These are phyloP conservation scores for Endocalyx cinctus DNA, from an alignment of 2,329 filamentous ascomycete genomes.

Conservation along the genomic window DNA sequence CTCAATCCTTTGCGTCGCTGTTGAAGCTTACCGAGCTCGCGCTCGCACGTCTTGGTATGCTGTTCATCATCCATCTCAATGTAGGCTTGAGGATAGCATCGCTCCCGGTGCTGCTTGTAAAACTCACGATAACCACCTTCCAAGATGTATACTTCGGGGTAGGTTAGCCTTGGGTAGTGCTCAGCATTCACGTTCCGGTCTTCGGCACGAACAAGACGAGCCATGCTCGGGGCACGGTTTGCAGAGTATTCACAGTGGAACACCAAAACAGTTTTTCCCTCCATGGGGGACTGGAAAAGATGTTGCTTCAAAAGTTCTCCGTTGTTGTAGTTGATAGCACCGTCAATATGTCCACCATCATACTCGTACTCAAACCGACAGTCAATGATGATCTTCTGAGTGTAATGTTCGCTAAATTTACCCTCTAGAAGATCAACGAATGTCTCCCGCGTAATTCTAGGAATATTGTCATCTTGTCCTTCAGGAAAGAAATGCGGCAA, in stretches of 20 bases:
- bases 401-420: conserved; percentile 70
- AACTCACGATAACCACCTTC: conserved; percentile 96
- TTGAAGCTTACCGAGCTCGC: conserved; percentile 89
- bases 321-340: conserved; percentile 94
- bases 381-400: conserved; percentile 83
- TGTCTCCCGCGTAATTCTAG: conserved; percentile 77
- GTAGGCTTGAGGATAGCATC: conserved; percentile 93
- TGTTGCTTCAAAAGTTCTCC: conserved; percentile 80
- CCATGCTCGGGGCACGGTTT: conserved; percentile 93
- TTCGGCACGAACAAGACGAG: conserved; percentile 83
- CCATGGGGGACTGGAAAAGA: conserved; percentile 66
- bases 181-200: conserved; percentile 84
- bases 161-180: conserved; percentile 83
- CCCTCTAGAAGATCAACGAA: conserved; percentile 85
- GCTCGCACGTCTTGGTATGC: conserved; percentile 88
- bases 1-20: conserved; percentile 76
- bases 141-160: conserved; percentile 94
- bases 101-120: conserved; percentile 70
- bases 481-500: conserved; percentile 82
- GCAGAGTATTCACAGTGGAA: conserved; percentile 99
- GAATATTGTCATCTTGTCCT: conserved; percentile 78
- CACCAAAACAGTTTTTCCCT: conserved; percentile 73
- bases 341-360: conserved; percentile 89
- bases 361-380: conserved; percentile 99
- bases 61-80: conserved; percentile 94